Evolutionary conservation across 2,329 filamentous ascomycete genomes (phyloP).

Genomic region (Diplocarpon rosae): DNA sequence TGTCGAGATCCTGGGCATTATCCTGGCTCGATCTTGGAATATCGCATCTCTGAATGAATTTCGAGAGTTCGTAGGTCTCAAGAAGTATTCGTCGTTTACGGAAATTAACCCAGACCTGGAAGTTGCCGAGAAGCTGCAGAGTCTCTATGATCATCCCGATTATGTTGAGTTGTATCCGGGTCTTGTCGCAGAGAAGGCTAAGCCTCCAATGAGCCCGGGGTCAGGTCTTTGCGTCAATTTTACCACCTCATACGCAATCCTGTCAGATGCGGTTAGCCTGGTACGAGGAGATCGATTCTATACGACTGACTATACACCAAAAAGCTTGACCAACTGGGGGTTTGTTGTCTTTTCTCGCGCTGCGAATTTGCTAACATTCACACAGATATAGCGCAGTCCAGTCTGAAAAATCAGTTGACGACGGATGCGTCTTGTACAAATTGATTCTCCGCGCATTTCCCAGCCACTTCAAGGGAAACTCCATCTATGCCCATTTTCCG

Average conservation of each 20-base stretch:
- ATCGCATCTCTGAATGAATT: conserved; percentile 70
- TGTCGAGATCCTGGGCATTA: conserved; percentile 71
- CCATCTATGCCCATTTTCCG: conserved; percentile 52
- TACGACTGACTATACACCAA: conserved; percentile 40
- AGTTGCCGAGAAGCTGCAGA: conserved; percentile 52
- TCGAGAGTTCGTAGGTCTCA: conserved; percentile 68
- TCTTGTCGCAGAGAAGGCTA: conserved; percentile 48
- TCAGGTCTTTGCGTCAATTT: conserved; percentile 42
- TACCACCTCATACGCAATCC: conserved; percentile 42
- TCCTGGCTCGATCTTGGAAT: conserved; percentile 68
- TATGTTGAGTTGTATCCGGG: conserved; percentile 62
- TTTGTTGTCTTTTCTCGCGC: conserved; percentile 31
- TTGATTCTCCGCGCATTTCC: conserved; percentile 72
- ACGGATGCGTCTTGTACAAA: conserved; percentile 80
- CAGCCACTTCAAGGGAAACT: conserved; percentile 65
- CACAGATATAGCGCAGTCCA: conserved; percentile 42
- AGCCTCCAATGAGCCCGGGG: conserved; percentile 39
- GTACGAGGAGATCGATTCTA: conserved; percentile 49
- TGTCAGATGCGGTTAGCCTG: conserved; percentile 48
- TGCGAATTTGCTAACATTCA: not conserved
- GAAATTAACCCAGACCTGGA: conserved; percentile 72
- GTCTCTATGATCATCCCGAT: conserved; percentile 49
- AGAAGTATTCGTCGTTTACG: conserved; percentile 66
- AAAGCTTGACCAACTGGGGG: conserved; percentile 74
- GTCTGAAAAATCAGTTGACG: conserved; percentile 62